Conservation (phyloP, 139 green algal genomes). For the Ettlia oleoabundans region DNA sequence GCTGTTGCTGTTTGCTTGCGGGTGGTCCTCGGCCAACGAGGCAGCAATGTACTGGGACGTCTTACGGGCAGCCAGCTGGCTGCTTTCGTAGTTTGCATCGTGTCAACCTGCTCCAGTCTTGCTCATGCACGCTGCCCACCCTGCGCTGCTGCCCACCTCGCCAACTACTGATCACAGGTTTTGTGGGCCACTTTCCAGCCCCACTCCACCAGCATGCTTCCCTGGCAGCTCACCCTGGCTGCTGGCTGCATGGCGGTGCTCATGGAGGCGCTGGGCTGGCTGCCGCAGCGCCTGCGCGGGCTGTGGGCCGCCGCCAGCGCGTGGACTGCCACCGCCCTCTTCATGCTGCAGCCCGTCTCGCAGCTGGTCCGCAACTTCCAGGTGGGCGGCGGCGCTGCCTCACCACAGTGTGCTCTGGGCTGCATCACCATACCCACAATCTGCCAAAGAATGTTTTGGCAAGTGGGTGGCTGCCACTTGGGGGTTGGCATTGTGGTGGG, state of each 20-base stretch:
- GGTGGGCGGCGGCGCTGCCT: neutral
- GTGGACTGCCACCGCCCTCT: slow-evolving; percentile 81
- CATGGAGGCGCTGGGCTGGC: neutral
- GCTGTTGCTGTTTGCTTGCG: too few species aligned
- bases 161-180: too few species aligned
- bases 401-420: neutral
- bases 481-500: too few species aligned
- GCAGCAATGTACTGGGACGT: too few species aligned
- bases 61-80: too few species aligned
- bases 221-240: neutral
- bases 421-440: neutral
- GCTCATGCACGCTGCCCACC: too few species aligned
- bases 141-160: too few species aligned
- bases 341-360: slow-evolving; percentile 79
- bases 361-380: slow-evolving; percentile 58
- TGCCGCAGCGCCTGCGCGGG: slow-evolving; percentile 20
- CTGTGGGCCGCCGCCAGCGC: slow-evolving; percentile 47
- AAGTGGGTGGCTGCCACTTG: too few species aligned
- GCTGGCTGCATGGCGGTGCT: slow-evolving; percentile 2
- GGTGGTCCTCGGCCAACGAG: too few species aligned
- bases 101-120: too few species aligned
- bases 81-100: too few species aligned
- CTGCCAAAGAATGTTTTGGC: neutral
- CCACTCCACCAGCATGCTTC: slow-evolving; percentile 1
- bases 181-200: slow-evolving; percentile 31